phyloP scores from a whole-genome alignment of 164 flowering plant genomes.

The Magnolia sinica region DNA sequence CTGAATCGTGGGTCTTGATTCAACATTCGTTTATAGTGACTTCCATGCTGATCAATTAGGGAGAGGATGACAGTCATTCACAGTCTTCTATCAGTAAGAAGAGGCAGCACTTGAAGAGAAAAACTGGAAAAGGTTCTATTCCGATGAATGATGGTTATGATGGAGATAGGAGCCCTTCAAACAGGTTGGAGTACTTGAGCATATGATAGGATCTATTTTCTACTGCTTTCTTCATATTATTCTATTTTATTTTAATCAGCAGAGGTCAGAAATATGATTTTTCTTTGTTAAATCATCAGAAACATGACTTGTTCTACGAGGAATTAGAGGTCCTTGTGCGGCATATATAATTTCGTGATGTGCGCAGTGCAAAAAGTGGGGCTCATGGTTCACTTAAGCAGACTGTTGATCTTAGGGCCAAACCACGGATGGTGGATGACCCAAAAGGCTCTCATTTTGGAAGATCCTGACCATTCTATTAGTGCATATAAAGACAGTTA shows the following conservation, averaged over 20 bases:
- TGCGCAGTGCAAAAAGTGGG: too few species aligned
- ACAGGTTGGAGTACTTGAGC: slow-evolving; percentile 13
- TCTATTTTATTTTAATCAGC: not conserved
- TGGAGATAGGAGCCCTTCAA: slow-evolving; percentile 28
- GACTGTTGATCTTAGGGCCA: too few species aligned
- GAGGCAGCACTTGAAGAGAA: slow-evolving; percentile 29
- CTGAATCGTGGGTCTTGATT: not conserved
- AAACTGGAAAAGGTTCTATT: slow-evolving; percentile 24
- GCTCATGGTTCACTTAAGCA: too few species aligned
- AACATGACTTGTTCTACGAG: not conserved
- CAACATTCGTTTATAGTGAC: slow-evolving; percentile 4
- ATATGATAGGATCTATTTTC: not conserved
- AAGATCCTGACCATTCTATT: too few species aligned
- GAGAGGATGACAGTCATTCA: slow-evolving; percentile 40
- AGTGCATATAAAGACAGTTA: too few species aligned
- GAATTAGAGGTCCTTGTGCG: not conserved
- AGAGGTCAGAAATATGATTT: not conserved
- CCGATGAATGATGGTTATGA: slow-evolving; percentile 22
- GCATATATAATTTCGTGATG: not conserved
- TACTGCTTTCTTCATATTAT: not conserved
- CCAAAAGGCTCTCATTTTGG: too few species aligned
- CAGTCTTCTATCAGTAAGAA: slow-evolving; percentile 30
- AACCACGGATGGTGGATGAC: too few species aligned
- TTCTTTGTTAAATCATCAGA: not conserved
- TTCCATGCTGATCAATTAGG: slow-evolving; percentile 39